Base-by-base conservation (phyloP, 2,329 filamentous ascomycete genomes). In the Byssothecium circinans region DNA sequence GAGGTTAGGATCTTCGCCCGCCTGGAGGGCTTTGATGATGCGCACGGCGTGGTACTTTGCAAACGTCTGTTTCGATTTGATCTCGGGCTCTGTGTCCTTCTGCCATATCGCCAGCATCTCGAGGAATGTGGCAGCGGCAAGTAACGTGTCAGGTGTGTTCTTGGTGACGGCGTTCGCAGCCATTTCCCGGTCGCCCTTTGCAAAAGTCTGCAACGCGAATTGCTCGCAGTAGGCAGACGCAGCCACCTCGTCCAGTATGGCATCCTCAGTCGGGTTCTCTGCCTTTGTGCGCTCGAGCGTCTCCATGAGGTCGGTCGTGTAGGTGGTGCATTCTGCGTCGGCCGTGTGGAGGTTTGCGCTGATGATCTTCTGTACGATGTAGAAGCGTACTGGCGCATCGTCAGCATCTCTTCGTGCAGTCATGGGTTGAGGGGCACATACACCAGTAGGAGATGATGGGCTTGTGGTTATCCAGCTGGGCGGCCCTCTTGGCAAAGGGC, bases 361-460 rank as follows among this genome's bases (percentile, higher is more conserved):
- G 12, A 99, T 83, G 58, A 99, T 95, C 67, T 95, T 89, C 64
- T 97, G 91, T 38, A 96, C 88, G 20, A 94, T 89, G 79, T 89
- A 94, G 32, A 52, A 60, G 54, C 57, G 58, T 19, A 69, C 67
- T 70, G 39, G 10, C 1, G 23, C 5, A 3, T 8, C 22, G 3
- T 43, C 66, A 69, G 64, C 15, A 48, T 38, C 20, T 17, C 8
- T 14, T n/a, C 12, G 10, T 43, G 15, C 15, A 8, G 20, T 42
- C 33, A n/a, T 4, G 29, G 39, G 32, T 15, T n/a, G 25, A 27
- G 23, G 10, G 33, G 38, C 34, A 81, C 87, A 66, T 81, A 95
- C 92, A 94, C 91, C 92, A 97, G 72, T 97, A 99, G 54, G 91
- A 81, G 58, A 97, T 82, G 50, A 94, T 89, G 8, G 94, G 94